These are phyloP conservation scores for Helminthosporium solani DNA, from an alignment of 2,329 filamentous ascomycete genomes.

Conservation along the genomic window DNA sequence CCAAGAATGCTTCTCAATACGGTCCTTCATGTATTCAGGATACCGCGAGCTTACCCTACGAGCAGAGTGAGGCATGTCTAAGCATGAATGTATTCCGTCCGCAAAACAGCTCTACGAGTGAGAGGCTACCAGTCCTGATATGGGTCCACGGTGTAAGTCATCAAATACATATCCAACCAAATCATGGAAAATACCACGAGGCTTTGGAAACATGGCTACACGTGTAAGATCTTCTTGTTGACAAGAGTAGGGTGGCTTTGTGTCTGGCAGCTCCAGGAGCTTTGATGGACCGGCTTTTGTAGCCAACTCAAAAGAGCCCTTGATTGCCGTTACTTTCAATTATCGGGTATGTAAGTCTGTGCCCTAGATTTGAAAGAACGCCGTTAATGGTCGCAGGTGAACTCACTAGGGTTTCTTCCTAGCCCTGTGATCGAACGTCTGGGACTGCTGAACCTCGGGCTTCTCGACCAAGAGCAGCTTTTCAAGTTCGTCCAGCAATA, in stretches of 20 bases:
- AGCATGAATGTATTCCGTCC: conserved; percentile 31
- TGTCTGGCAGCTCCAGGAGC: conserved; percentile 22
- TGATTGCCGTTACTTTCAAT: conserved; percentile 32
- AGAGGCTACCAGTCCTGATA: conserved; percentile 29
- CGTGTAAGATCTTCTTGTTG: not conserved
- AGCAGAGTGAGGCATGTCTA: conserved; percentile 25
- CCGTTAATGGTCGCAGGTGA: conserved; percentile 7
- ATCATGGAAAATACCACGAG: too few relatives aligned
- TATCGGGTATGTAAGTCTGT: conserved; percentile 19
- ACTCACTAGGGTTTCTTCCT: conserved; percentile 30
- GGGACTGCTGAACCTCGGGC: conserved; percentile 30
- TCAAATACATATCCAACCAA: not conserved
- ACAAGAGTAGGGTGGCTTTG: conserved; percentile 15
- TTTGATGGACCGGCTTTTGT: conserved; percentile 32
- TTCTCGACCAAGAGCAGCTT: conserved; percentile 21
- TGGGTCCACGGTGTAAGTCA: conserved; percentile 31
- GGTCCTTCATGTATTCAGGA: conserved; percentile 47
- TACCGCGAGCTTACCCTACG: conserved; percentile 33
- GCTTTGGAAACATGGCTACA: too few relatives aligned
- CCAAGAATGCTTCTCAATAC: conserved; percentile 40
- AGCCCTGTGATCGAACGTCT: conserved; percentile 24
- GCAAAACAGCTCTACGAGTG: conserved; percentile 9
- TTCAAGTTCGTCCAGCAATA: conserved; percentile 43
- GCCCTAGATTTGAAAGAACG: not conserved
- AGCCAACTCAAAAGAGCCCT: conserved; percentile 20